These are phyloP conservation scores for Yueomyces sinensis DNA, from an alignment of 805 yeast species.

Conservation along the genomic window DNA sequence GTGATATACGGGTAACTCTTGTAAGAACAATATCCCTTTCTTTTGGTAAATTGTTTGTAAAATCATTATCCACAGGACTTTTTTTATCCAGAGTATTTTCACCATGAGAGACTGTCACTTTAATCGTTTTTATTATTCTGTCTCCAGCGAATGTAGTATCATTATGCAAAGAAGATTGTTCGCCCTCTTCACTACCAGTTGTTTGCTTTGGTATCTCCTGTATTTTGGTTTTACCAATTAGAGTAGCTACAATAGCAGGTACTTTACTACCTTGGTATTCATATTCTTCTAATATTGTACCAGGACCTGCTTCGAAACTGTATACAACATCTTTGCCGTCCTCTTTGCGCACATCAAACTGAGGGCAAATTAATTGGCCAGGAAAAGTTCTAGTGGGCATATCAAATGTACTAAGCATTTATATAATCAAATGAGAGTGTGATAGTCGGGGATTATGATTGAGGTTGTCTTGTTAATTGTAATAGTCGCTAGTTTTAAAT, in stretches of 20 bases:
- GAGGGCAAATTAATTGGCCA: slow-evolving; percentile 66
- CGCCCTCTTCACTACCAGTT: slow-evolving; percentile 6
- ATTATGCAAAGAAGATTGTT: slow-evolving; percentile 1
- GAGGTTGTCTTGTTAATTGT: no score
- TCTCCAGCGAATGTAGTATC: slow-evolving; percentile 2
- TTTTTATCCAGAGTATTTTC: slow-evolving; percentile 1
- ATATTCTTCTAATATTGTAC: slow-evolving; percentile 40
- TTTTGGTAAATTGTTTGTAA: slow-evolving; percentile 50
- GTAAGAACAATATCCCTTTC: slow-evolving; percentile 79
- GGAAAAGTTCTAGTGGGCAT: slow-evolving; percentile 49
- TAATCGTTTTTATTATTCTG: slow-evolving; percentile 10
- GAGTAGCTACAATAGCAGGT: slow-evolving; percentile 40
- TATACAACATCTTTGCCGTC: slow-evolving; percentile 22
- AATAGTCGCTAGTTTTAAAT: no score
- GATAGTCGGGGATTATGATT: no score
- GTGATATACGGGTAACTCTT: slow-evolving; percentile 51
- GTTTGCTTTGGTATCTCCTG: slow-evolving; percentile 14
- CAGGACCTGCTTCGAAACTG: slow-evolving; percentile 49
- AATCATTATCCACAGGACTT: slow-evolving; percentile 13
- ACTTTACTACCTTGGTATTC: slow-evolving; percentile 27
- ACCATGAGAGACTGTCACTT: slow-evolving; percentile 20
- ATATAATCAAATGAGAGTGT: no score
- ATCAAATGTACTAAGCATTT: no score
- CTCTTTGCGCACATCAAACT: slow-evolving; percentile 26
- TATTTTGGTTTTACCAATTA: slow-evolving; percentile 42